Evolutionary conservation across 2,329 filamentous ascomycete species (phyloP).

Genomic region (Neofusicoccum laricinum): DNA sequence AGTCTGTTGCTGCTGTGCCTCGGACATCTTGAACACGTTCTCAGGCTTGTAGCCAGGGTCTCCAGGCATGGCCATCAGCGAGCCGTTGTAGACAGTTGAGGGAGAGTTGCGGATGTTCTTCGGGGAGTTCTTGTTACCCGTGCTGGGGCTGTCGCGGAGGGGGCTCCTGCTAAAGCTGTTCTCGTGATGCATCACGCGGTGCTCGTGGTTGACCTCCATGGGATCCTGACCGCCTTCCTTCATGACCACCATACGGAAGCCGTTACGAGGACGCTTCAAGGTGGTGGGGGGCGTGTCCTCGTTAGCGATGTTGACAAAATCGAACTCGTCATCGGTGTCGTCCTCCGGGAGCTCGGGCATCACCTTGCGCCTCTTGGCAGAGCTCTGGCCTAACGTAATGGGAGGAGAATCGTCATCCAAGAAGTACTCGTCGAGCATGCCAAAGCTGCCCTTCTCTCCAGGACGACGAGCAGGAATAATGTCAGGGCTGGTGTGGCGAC

Average conservation of each 20-base stretch:
- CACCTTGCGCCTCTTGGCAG: neutral
- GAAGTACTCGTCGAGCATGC: slow-evolving; percentile 12
- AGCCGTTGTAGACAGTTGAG: slow-evolving; percentile 5
- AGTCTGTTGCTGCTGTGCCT: neutral
- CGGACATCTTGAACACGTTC: slow-evolving; percentile 12
- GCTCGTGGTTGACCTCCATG: neutral
- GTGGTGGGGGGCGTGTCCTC: neutral
- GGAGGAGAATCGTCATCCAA: neutral
- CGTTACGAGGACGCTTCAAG: slow-evolving; percentile 9
- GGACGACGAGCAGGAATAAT: slow-evolving; percentile 11
- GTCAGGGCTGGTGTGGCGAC: neutral
- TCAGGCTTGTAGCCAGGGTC: slow-evolving; percentile 10
- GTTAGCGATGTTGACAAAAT: neutral
- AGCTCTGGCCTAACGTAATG: neutral
- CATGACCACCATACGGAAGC: neutral
- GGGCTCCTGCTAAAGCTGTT: slow-evolving; percentile 10
- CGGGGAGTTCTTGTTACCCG: neutral
- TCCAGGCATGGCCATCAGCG: slow-evolving; percentile 1
- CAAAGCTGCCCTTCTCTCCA: slow-evolving; percentile 9
- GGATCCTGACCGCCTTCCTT: slow-evolving; percentile 5
- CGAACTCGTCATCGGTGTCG: neutral
- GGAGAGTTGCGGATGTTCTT: neutral
- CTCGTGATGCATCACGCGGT: neutral
- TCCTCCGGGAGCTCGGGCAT: neutral
- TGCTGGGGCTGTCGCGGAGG: neutral